Conservation (phyloP, 345 rosid species). For the Stellera chamaejasme region DNA sequence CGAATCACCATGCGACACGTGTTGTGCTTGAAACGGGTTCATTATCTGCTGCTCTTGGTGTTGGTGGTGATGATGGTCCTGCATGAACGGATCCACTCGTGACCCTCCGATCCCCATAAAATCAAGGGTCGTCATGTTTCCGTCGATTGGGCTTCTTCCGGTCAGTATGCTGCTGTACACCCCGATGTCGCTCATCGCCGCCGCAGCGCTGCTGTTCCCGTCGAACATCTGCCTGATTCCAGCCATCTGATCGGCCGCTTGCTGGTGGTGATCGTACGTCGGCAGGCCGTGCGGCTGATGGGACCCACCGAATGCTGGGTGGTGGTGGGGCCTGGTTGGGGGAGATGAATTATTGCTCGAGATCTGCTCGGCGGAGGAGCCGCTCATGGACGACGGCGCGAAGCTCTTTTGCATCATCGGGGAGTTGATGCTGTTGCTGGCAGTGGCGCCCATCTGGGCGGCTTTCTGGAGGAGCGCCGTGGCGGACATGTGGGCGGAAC, state of each 20-base stretch:
- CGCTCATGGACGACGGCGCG: slow-evolving; percentile 24
- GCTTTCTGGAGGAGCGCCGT: slow-evolving; percentile 62
- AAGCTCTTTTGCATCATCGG: slow-evolving; percentile 69
- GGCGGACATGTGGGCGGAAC: slow-evolving; percentile 55
- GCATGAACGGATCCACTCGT: slow-evolving; percentile 18
- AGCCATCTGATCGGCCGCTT: slow-evolving; percentile 24
- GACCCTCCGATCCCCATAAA: slow-evolving; percentile 54
- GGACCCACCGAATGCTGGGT: slow-evolving; percentile 10
- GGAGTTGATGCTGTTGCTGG: slow-evolving; percentile 52
- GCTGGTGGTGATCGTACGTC: slow-evolving; percentile 23
- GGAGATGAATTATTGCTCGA: no score
- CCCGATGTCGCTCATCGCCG: slow-evolving; percentile 34
- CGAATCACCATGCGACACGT: slow-evolving; percentile 35
- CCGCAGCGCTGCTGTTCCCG: slow-evolving; percentile 13
- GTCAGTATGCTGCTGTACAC: slow-evolving; percentile 31
- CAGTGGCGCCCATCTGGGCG: slow-evolving; percentile 68
- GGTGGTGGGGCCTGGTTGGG: slow-evolving; percentile 33
- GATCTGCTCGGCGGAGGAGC: slow-evolving; percentile 6
- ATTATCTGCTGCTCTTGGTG: slow-evolving; percentile 30
- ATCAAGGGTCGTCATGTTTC: slow-evolving; percentile 38
- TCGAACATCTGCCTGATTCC: slow-evolving; percentile 29
- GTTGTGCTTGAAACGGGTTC: slow-evolving; percentile 39
- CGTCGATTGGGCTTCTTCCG: neutral
- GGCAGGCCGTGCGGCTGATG: slow-evolving; percentile 24
- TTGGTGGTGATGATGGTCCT: slow-evolving; percentile 21